Conservation (phyloP, 2,329 filamentous ascomycete species). For the Trichoderma atrobrunneum region DNA sequence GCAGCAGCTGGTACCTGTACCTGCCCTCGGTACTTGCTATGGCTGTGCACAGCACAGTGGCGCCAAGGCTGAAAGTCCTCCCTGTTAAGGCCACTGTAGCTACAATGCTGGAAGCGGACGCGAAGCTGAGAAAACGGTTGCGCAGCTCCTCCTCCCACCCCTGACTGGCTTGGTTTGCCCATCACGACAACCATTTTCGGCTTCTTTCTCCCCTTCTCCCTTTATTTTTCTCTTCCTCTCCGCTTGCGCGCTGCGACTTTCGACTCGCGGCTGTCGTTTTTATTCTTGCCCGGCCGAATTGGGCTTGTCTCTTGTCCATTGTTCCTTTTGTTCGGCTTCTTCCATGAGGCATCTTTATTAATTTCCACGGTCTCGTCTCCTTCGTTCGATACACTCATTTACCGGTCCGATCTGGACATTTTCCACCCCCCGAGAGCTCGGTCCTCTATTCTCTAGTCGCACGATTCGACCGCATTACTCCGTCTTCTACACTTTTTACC, state of each 20-base stretch:
- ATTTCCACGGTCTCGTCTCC: slow-evolving; percentile 11
- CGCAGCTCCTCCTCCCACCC: slow-evolving; percentile 18
- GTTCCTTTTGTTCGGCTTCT: slow-evolving; percentile 16
- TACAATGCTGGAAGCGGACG: slow-evolving; percentile 32
- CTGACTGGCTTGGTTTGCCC: slow-evolving; percentile 21
- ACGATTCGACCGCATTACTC: background rate
- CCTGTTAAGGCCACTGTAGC: slow-evolving; percentile 40
- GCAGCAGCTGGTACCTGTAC: background rate
- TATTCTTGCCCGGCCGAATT: slow-evolving; percentile 5
- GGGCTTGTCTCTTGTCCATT: slow-evolving; percentile 14
- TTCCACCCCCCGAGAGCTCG: background rate
- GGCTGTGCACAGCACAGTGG: slow-evolving; percentile 16
- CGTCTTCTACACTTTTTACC: background rate
- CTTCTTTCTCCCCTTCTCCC: slow-evolving; percentile 21
- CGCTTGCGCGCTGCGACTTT: slow-evolving; percentile 11
- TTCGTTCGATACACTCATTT: slow-evolving; percentile 22
- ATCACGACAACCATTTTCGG: slow-evolving; percentile 16
- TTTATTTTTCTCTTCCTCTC: slow-evolving; percentile 23
- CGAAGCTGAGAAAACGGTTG: slow-evolving; percentile 18
- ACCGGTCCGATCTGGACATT: slow-evolving; percentile 15
- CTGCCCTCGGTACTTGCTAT: background rate
- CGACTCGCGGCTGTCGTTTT: slow-evolving; percentile 15
- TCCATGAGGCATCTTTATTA: slow-evolving; percentile 20
- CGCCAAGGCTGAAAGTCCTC: slow-evolving; percentile 9
- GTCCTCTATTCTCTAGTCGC: background rate